phyloP scores from a whole-genome alignment of 2,329 filamentous ascomycete genomes.

The Coniella vitis region DNA sequence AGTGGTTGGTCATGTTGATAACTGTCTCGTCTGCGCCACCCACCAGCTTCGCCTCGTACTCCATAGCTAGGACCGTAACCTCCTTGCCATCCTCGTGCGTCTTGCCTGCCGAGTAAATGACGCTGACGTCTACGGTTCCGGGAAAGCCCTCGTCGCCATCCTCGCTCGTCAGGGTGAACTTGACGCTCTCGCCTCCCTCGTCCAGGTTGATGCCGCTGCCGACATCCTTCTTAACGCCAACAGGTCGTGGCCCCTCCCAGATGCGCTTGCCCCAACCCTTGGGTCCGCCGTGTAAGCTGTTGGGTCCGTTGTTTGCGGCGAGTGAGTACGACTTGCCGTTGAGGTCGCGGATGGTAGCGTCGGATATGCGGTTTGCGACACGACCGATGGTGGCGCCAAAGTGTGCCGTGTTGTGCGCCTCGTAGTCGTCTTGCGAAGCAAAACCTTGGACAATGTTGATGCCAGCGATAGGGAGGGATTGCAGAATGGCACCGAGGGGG shows the following conservation, averaged over 20 bases:
- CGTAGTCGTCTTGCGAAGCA: constrained; percentile 67
- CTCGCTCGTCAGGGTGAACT: constrained; percentile 59
- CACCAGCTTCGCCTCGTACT: constrained; percentile 82
- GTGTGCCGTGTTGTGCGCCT: constrained; percentile 65
- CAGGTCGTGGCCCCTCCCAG: constrained; percentile 64
- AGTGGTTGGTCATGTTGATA: constrained; percentile 94
- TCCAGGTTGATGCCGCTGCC: constrained; percentile 30
- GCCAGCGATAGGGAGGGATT: constrained; percentile 70
- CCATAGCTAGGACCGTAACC: constrained; percentile 69
- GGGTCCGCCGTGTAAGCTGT: constrained; percentile 66
- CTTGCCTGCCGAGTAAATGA: constrained; percentile 72
- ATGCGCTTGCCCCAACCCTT: constrained; percentile 75
- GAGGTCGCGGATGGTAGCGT: constrained; percentile 62
- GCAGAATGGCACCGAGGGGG: constrained; percentile 70
- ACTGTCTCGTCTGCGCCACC: constrained; percentile 80
- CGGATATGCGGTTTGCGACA: constrained; percentile 71
- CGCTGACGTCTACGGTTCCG: constrained; percentile 69
- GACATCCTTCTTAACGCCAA: constrained; percentile 39
- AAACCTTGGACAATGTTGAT: constrained; percentile 88
- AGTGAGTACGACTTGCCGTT: constrained; percentile 66
- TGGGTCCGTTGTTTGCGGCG: constrained; percentile 67
- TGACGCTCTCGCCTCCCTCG: constrained; percentile 58
- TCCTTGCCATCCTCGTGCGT: constrained; percentile 51
- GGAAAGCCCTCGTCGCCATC: constrained; percentile 90
- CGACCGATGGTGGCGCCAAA: constrained; percentile 94